Evolutionary conservation across 2,329 filamentous ascomycete genomes (phyloP).

Genomic region (Aspergillus awamori): DNA sequence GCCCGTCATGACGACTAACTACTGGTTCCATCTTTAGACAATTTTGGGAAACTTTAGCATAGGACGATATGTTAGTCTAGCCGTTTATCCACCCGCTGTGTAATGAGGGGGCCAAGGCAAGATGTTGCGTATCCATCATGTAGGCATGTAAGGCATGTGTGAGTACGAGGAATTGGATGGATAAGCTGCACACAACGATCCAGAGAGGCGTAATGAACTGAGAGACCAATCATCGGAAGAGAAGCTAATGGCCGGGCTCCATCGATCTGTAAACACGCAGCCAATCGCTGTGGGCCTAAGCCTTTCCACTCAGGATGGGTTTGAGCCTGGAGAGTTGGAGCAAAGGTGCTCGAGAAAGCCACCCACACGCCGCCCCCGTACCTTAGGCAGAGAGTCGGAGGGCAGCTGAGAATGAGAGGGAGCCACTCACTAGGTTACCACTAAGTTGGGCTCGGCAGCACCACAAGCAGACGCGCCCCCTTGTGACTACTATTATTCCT

Average conservation of each 20-base stretch:
- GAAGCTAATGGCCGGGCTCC: conserved; percentile 16
- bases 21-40: not conserved
- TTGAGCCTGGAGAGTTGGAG: not conserved
- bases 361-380: not conserved
- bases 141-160: conserved; percentile 12
- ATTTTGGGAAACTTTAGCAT: conserved; percentile 2
- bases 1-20: not conserved
- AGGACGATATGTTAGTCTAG: not conserved
- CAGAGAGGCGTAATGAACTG: conserved; percentile 6
- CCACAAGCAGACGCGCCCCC: not conserved
- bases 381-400: not conserved
- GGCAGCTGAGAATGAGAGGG: conserved; percentile 2
- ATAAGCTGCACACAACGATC: conserved; percentile 4
- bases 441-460: not conserved
- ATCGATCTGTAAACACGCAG: conserved; percentile 1
- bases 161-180: conserved; percentile 3
- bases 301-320: not conserved
- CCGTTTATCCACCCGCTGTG: conserved; percentile 5
- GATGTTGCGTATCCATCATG: conserved; percentile 11
- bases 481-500: not conserved
- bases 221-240: conserved; percentile 3
- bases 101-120: conserved; percentile 10
- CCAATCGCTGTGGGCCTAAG: conserved; percentile 11
- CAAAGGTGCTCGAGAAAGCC: not conserved
- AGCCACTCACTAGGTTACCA: not conserved